Percentiles rank a stretch among this genome's conserved stretches.
Evolutionary conservation across 2,329 filamentous ascomycete species (phyloP).

Genomic region (Fusarium virguliforme): DNA sequence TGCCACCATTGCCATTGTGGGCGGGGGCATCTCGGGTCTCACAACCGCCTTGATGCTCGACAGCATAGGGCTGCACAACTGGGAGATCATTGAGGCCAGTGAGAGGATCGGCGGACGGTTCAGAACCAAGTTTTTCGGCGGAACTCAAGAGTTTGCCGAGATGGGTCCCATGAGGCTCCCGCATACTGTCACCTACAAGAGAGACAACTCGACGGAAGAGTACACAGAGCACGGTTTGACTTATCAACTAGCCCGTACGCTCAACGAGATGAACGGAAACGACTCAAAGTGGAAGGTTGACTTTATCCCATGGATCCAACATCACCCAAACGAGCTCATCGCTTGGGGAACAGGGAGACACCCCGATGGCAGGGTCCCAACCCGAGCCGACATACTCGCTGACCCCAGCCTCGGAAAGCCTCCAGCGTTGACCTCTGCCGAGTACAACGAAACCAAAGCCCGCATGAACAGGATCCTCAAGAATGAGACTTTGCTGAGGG

Average conservation of each 20-base stretch:
- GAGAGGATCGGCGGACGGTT: constrained; percentile 75
- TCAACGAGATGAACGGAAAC: constrained; percentile 74
- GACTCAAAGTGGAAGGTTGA: constrained; percentile 66
- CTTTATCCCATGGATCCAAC: constrained; percentile 75
- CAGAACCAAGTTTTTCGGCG: constrained; percentile 74
- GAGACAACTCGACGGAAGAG: constrained; percentile 70
- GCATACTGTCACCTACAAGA: constrained; percentile 64
- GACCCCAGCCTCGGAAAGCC: constrained; percentile 20
- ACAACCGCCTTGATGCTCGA: constrained; percentile 70
- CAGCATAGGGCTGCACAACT: constrained; percentile 70
- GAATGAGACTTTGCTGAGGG: constrained; percentile 25
- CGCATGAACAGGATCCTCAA: constrained; percentile 40
- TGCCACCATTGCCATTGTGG: constrained; percentile 71
- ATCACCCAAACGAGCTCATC: constrained; percentile 29
- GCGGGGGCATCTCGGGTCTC: constrained; percentile 76
- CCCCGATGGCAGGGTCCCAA: constrained; percentile 13
- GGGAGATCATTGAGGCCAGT: constrained; percentile 74
- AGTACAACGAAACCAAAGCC: constrained; percentile 28
- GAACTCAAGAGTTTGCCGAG: constrained; percentile 58
- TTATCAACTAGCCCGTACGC: constrained; percentile 73
- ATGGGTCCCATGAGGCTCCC: constrained; percentile 78
- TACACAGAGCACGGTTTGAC: constrained; percentile 77
- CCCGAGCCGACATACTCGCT: constrained; percentile 9
- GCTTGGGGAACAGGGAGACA: constrained; percentile 20
- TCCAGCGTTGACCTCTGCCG: constrained; percentile 4